Evolutionary conservation across 495 filamentous ascomycete genomes (phyloP), one percentile per base, ranked within the genome.

Genomic region (Aspergillus kassunensis): DNA sequence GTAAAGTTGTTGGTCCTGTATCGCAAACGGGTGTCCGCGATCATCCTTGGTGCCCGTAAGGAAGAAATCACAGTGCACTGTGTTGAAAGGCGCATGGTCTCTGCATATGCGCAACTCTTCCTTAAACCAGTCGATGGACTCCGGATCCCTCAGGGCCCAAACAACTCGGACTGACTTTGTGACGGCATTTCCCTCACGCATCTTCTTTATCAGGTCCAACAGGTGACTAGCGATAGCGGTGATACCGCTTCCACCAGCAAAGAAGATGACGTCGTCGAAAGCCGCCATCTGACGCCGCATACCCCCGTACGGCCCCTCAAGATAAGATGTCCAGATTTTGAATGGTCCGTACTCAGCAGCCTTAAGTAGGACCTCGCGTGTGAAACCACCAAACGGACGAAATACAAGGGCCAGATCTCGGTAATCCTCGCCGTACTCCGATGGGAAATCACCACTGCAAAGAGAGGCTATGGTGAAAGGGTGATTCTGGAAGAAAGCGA

Each of bases 61-160:
- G 71, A 87, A 97, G 75, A 97, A 96, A 66, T 95, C 90, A 73
- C 90, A 96, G 23, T 86, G 85, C 7, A 97, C 87, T 21, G 84
- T 82, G 67, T 91, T 87, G 39, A 88, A 80, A 21, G 90, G 88
- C 45, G 92, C 88, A 57, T 80, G 83, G 63, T 96, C 86, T 54
- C 89, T 77, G 71, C 91, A 93, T 59, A 96, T 90, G 41, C 89
- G 78, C 36, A 97, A 76, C 65, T 96, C 93, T 71, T 97, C 92
- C 63, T 88, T 88, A 78, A 97, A 97, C 92, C 92, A 97, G 65
- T 95, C 90, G 80, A 97, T 91, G 7, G 89, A 89, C 69, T 96
- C 92, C 30, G 89, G 81, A 45, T 85, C 82, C 65, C 91, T 92
- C 40, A 97, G 72, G 16, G 91, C 84, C 92, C 92, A 97, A 11